Evolutionary conservation across 2,329 filamentous ascomycete species (phyloP).

Genomic region (Sporothrix globosa): DNA sequence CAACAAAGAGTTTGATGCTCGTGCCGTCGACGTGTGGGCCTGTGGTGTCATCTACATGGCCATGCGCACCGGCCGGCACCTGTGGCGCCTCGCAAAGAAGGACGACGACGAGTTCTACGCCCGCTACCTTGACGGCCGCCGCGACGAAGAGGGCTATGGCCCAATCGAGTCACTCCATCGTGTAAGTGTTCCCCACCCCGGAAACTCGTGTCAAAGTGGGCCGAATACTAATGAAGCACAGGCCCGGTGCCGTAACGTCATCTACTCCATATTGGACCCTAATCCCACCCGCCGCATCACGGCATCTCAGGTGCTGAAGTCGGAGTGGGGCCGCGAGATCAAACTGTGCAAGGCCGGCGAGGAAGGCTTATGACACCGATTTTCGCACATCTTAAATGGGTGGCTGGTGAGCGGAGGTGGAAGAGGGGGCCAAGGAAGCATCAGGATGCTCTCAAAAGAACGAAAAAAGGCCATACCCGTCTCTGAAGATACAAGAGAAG

Average conservation of each 20-base stretch:
- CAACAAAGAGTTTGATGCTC: slow-evolving; percentile 93
- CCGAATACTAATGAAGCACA: slow-evolving; percentile 46
- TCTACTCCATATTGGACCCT: slow-evolving; percentile 96
- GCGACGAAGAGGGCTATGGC: slow-evolving; percentile 92
- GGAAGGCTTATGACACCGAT: slow-evolving; percentile 63
- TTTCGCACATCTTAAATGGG: background rate
- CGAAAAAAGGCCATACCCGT: background rate
- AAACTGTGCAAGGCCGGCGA: slow-evolving; percentile 95
- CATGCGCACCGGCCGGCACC: slow-evolving; percentile 92
- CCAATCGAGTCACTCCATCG: slow-evolving; percentile 94
- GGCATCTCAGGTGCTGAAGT: slow-evolving; percentile 94
- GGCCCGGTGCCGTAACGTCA: slow-evolving; percentile 97
- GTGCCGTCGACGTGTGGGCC: slow-evolving; percentile 98
- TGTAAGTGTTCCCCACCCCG: slow-evolving; percentile 59
- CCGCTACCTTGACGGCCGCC: slow-evolving; percentile 87
- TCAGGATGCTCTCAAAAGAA: background rate
- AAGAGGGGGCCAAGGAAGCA: background rate
- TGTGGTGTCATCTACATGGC: slow-evolving; percentile 99
- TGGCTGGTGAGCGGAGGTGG: background rate
- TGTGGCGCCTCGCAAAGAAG: slow-evolving; percentile 96
- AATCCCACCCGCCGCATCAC: slow-evolving; percentile 91
- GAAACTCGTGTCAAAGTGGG: slow-evolving; percentile 27
- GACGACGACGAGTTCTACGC: slow-evolving; percentile 98
- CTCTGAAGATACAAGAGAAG: background rate
- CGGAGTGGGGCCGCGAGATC: slow-evolving; percentile 97